A percentile compares a stretch with the other conserved stretches of the same genome.
phyloP scores from a whole-genome alignment of 345 rosid genomes.

The Firmiana major region DNA sequence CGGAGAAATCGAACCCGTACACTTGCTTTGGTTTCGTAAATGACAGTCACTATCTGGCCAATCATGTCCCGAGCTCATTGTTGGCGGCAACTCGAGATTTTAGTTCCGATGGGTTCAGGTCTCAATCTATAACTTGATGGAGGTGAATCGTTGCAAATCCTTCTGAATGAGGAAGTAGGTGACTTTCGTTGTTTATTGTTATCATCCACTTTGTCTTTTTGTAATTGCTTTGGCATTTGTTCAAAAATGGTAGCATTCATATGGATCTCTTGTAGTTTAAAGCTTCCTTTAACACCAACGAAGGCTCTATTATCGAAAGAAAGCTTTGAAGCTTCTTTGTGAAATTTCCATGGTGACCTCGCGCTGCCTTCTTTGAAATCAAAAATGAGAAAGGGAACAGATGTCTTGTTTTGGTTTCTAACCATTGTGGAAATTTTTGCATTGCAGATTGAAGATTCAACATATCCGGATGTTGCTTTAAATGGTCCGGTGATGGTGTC shows the following conservation, averaged over 20 bases:
- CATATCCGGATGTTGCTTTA: slow-evolving; percentile 34
- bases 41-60: slow-evolving; percentile 30
- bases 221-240: slow-evolving; percentile 21
- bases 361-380: slow-evolving; percentile 48
- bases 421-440: slow-evolving; percentile 24
- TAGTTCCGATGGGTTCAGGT: slow-evolving; percentile 26
- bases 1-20: slow-evolving; percentile 40
- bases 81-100: slow-evolving; percentile 30
- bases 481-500: too few species aligned
- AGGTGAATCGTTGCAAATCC: slow-evolving; percentile 33
- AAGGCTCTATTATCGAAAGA: slow-evolving; percentile 95
- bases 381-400: slow-evolving; percentile 47
- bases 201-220: slow-evolving; percentile 27
- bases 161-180: slow-evolving; percentile 35
- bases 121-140: slow-evolving; percentile 38
- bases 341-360: slow-evolving; percentile 72
- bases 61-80: slow-evolving; percentile 41
- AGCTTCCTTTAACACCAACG: slow-evolving; percentile 78
- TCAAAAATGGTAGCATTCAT: slow-evolving; percentile 32
- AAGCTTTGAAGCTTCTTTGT: slow-evolving; percentile 83
- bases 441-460: slow-evolving; percentile 31
- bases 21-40: slow-evolving; percentile 31
- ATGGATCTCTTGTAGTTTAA: slow-evolving; percentile 78
- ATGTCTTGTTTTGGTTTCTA: slow-evolving; percentile 28
- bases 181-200: slow-evolving; percentile 56